phyloP scores from a whole-genome alignment of 495 filamentous ascomycete species.

The Penicillium odoratum region DNA sequence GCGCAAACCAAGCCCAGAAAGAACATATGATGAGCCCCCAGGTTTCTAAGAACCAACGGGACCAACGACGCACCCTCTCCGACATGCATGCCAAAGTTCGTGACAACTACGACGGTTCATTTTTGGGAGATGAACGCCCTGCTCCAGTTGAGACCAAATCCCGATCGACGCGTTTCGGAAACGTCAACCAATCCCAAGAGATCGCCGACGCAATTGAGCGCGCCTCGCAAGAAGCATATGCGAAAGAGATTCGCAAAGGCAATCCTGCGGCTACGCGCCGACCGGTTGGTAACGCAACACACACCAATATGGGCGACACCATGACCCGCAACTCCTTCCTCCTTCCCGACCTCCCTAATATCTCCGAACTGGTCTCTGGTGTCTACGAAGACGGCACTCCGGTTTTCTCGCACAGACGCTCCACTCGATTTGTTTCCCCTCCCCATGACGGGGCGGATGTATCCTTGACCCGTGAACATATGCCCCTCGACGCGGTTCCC shows the following conservation, averaged over 20 bases:
- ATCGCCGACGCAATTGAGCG: constrained; percentile 47
- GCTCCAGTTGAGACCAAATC: constrained; percentile 45
- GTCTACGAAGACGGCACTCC: constrained; percentile 66
- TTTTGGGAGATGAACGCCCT: constrained; percentile 52
- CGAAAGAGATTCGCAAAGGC: constrained; percentile 35
- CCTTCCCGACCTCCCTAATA: constrained; percentile 67
- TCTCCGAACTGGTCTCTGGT: constrained; percentile 71
- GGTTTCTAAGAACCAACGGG: constrained; percentile 35
- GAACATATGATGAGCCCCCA: constrained; percentile 45
- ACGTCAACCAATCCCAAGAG: constrained; percentile 43
- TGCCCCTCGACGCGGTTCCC: constrained; percentile 61
- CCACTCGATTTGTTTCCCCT: constrained; percentile 58
- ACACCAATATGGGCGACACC: constrained; percentile 35
- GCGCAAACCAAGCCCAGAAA: constrained; percentile 47
- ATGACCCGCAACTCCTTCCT: constrained; percentile 60
- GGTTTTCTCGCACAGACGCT: constrained; percentile 54
- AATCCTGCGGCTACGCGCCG: constrained; percentile 25
- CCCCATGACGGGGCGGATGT: constrained; percentile 40
- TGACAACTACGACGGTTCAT: constrained; percentile 56
- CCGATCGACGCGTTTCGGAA: constrained; percentile 58
- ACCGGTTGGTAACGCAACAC: constrained; percentile 11
- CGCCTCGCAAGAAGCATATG: constrained; percentile 43
- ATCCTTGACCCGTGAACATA: constrained; percentile 42
- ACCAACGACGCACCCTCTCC: constrained; percentile 46
- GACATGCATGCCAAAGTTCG: constrained; percentile 57